Evolutionary conservation across 2,329 filamentous ascomycete genomes (phyloP).

Genomic region (Decorospora gaudefroyi): DNA sequence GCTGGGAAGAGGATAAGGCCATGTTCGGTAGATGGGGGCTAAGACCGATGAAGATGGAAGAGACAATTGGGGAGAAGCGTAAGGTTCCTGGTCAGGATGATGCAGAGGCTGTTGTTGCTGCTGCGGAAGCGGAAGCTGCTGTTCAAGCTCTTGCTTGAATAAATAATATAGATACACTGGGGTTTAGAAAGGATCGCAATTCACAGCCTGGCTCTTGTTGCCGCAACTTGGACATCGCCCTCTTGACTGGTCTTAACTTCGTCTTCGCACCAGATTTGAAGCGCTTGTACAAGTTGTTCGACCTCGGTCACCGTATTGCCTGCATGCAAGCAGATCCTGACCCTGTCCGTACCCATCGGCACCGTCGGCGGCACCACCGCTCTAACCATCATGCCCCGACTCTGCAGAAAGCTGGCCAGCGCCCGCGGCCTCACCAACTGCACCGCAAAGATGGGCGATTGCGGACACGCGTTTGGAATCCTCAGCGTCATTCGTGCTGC

Average conservation of each 20-base stretch:
- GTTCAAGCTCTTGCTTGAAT: constrained; percentile 9
- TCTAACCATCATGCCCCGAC: constrained; percentile 41
- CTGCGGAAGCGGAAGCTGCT: constrained; percentile 12
- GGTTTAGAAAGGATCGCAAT: too few species aligned
- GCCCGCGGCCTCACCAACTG: constrained; percentile 34
- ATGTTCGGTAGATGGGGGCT: constrained; percentile 87
- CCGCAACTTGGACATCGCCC: neutral
- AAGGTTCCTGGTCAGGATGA: constrained; percentile 22
- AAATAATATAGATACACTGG: neutral
- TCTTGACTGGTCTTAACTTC: neutral
- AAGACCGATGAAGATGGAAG: constrained; percentile 66
- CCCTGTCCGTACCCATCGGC: constrained; percentile 46
- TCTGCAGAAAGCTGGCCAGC: constrained; percentile 36
- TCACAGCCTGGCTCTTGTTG: constrained; percentile 7
- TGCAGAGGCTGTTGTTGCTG: constrained; percentile 17
- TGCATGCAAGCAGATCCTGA: constrained; percentile 51
- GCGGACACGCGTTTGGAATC: constrained; percentile 34
- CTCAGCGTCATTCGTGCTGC: constrained; percentile 19
- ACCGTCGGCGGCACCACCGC: constrained; percentile 51
- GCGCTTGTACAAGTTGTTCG: constrained; percentile 33
- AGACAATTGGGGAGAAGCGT: constrained; percentile 41
- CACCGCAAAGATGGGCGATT: constrained; percentile 43
- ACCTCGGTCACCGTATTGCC: constrained; percentile 48
- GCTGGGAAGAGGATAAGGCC: constrained; percentile 83
- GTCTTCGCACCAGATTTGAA: constrained; percentile 40